A percentile compares a stretch with the other conserved stretches of the same genome.
phyloP scores from a whole-genome alignment of 345 rosid genomes.

The Euclidium syriacum region DNA sequence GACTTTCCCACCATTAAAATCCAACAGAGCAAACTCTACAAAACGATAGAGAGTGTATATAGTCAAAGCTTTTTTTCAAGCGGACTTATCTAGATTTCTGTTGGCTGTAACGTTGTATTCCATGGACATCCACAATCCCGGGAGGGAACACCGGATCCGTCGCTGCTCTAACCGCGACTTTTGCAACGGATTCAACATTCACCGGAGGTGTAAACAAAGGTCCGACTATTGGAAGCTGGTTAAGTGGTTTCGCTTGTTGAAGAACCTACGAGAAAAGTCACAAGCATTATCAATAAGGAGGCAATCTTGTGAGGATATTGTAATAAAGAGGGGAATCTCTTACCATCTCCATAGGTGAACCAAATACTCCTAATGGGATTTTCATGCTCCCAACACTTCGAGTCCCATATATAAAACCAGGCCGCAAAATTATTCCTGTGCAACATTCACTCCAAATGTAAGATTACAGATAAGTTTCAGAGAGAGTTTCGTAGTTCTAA shows the following conservation, averaged over 20 bases:
- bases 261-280: conserved; percentile 41
- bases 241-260: conserved; percentile 56
- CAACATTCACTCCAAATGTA: neutral
- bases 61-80: neutral
- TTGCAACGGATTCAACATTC: conserved; percentile 38
- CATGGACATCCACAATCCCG: conserved; percentile 56
- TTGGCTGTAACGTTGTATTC: conserved; percentile 51
- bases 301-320: neutral
- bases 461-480: neutral
- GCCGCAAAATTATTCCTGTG: conserved; percentile 85
- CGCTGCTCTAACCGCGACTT: conserved; percentile 46
- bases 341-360: conserved; percentile 94
- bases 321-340: neutral
- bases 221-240: conserved; percentile 51
- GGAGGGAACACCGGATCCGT: conserved; percentile 67
- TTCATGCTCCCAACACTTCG: conserved; percentile 75
- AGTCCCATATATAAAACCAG: conserved; percentile 94
- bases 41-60: conserved; percentile 1
- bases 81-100: conserved; percentile 38
- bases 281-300: neutral
- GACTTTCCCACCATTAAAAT: conserved; percentile 6
- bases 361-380: conserved; percentile 76
- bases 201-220: conserved; percentile 56
- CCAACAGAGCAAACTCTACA: conserved; percentile 16
- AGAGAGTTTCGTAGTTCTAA: neutral